Percentiles rank a stretch among this genome's conserved stretches.
Conservation (phyloP, 225 moss, liverwort and hornwort genomes). For the Ulota crispa region DNA sequence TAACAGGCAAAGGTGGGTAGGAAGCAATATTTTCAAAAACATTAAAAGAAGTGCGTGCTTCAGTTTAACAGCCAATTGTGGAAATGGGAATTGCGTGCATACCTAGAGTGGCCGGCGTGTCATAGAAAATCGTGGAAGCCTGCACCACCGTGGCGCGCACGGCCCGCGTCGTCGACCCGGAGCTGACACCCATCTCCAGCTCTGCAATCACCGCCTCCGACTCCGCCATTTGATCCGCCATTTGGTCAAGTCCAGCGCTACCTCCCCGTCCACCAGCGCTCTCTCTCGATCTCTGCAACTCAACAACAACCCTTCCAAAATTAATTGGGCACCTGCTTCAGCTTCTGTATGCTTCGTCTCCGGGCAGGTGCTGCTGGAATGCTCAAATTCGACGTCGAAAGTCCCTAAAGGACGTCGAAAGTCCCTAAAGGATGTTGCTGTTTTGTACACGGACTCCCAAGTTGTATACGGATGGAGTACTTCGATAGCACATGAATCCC, state of each 20-base stretch:
- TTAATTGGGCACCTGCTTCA: neutral
- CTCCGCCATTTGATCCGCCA: conserved; percentile 39
- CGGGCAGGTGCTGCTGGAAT: neutral
- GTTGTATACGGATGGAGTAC: no score
- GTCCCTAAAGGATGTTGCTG: no score
- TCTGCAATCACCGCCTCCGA: conserved; percentile 30
- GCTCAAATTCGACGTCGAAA: neutral
- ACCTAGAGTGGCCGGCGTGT: conserved; percentile 71
- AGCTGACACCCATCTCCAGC: conserved; percentile 41
- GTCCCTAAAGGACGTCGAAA: neutral
- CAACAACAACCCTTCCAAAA: neutral
- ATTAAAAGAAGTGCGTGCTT: neutral
- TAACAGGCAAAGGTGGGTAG: neutral
- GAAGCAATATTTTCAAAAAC: neutral
- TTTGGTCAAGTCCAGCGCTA: neutral
- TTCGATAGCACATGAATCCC: no score
- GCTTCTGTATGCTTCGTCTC: neutral
- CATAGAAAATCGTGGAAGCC: conserved; percentile 66
- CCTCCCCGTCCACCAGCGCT: neutral
- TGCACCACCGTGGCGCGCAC: conserved; percentile 70
- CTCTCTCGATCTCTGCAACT: neutral
- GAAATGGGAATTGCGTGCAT: neutral
- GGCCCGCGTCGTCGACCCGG: conserved; percentile 25
- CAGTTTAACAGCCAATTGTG: neutral
- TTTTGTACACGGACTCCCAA: no score